phyloP scores from a whole-genome alignment of 2,329 filamentous ascomycete species.

The Coniochaeta sp. region DNA sequence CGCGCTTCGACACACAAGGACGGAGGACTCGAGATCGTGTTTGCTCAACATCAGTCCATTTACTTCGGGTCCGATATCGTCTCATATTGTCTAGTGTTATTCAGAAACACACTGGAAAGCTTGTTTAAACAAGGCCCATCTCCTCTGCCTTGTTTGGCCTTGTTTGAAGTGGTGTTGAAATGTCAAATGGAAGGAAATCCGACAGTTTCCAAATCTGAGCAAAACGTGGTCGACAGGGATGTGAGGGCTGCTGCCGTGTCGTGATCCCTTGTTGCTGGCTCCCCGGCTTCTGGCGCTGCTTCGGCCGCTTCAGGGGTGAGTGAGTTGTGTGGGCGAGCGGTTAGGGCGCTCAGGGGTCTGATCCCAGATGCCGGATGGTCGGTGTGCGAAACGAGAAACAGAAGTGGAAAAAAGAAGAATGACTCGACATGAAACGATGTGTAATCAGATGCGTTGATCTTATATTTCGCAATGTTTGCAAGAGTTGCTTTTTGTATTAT shows the following conservation, averaged over 20 bases:
- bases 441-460: too few species aligned
- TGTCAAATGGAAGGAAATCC: background rate
- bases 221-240: conserved; percentile 1
- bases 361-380: background rate
- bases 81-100: too few species aligned
- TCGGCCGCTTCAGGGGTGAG: background rate
- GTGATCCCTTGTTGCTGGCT: background rate
- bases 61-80: too few species aligned
- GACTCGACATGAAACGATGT: background rate
- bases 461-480: too few species aligned
- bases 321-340: too few species aligned
- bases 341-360: background rate
- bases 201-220: background rate
- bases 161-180: too few species aligned
- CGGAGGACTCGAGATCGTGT: too few species aligned
- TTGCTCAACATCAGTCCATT: too few species aligned
- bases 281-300: background rate
- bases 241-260: too few species aligned
- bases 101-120: background rate
- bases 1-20: too few species aligned
- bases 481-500: too few species aligned
- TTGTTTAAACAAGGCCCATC: background rate
- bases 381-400: background rate
- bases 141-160: too few species aligned
- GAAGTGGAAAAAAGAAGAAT: background rate